Evolutionary conservation across 129 eudicot species (phyloP).

Genomic region (Flaveria ramosissima): DNA sequence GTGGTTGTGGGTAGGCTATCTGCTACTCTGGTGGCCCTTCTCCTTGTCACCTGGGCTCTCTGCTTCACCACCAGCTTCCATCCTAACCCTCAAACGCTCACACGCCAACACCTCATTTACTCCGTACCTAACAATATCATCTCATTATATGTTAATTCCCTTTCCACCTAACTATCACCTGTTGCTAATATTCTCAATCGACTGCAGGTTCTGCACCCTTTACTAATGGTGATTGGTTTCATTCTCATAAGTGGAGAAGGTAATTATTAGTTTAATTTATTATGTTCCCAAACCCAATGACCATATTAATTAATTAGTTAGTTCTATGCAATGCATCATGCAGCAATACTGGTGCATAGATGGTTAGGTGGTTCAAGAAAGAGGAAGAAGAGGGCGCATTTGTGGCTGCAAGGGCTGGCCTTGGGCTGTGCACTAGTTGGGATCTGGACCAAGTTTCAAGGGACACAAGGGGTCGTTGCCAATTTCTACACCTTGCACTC

Average conservation of each 20-base stretch:
- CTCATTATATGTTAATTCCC: too few relatives aligned
- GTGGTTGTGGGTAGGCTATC: conserved; percentile 64
- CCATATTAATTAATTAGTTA: too few relatives aligned
- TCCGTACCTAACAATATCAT: conserved; percentile 44
- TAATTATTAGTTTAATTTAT: conserved; percentile 1
- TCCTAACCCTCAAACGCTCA: conserved; percentile 48
- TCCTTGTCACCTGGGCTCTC: conserved; percentile 75
- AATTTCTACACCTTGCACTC: conserved; percentile 91
- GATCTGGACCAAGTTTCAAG: conserved; percentile 90
- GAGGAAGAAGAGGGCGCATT: conserved; percentile 74
- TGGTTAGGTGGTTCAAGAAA: conserved; percentile 92
- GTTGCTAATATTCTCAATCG: too few relatives aligned
- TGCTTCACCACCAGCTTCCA: conserved; percentile 69
- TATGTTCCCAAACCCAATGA: too few relatives aligned
- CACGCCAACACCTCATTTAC: conserved; percentile 61
- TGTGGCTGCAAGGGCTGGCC: conserved; percentile 91
- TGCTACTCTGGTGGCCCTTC: conserved; percentile 59
- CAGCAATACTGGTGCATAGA: conserved; percentile 87
- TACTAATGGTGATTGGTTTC: conserved; percentile 95
- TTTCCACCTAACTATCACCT: too few relatives aligned
- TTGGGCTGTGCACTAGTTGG: conserved; percentile 84
- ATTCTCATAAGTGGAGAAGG: conserved; percentile 93
- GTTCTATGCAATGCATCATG: too few relatives aligned
- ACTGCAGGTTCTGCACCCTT: conserved; percentile 78
- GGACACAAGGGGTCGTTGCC: conserved; percentile 72